Evolutionary conservation across 352 stramenopile species (phyloP), one percentile per base, ranked within the genome.

Genomic region (Globisporangium irregulare): DNA sequence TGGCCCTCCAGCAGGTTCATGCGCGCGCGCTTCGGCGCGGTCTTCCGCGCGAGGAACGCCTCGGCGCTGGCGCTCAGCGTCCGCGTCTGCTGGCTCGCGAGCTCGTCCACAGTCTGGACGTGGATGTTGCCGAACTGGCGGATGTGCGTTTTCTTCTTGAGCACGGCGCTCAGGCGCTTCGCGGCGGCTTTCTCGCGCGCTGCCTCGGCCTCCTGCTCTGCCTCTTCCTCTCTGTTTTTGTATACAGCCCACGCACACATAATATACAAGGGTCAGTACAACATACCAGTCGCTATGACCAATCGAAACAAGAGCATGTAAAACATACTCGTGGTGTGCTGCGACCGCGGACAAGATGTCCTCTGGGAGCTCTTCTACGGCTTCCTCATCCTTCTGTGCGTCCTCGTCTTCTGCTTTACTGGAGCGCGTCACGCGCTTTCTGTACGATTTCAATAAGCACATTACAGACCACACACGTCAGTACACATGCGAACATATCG

Each of bases 1-100:
- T 94, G 86, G 57, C 86, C 86, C 27, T 91, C 78, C 25, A 94
- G 65, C 55, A 91, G 72, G 65, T 81, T 87, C 77, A 91, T 89
- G 54, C 86, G 80, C 38, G 66, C 66, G 36, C 83, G 77, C 5
- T 77, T 76, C n/a, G 86, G 86, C 1, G 86, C 86, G 7, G 25
- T 62, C 38, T 77, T 79, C 57, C 77, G 80, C 27, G 76, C 66
- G n/a, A 93, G 41, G 62, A 94, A 93, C 38, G 71, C 63, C 46
- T 76, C 67, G 4, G 84, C 83, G 43, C 74, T 79, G 9, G 70
- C 66, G 1, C 78, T 81, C 38, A 94, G 68, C 48, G 72, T 48
- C 29, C 82, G 87, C 29, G 74, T 76, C 64, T 82, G 70, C n/a
- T 68, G 70, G 0, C 73, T 68, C 41, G 80, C 76, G 25, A 91